These are phyloP conservation scores for Cladophialophora immunda DNA, from an alignment of 2,329 filamentous ascomycete species.

Conservation along the genomic window DNA sequence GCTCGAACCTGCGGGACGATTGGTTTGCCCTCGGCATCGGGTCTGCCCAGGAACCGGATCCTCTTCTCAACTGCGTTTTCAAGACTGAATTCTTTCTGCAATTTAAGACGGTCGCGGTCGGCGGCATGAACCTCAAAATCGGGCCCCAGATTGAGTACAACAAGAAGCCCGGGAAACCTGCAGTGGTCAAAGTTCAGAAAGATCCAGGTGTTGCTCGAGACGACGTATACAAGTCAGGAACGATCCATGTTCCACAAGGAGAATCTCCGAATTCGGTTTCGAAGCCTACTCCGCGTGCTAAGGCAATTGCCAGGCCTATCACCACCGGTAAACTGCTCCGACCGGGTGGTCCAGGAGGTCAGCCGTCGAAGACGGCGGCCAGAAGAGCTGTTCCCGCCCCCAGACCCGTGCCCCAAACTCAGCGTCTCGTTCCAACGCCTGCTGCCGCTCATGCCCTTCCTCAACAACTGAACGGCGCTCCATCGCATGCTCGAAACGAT, in stretches of 20 bases:
- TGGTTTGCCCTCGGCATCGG: conserved; percentile 95
- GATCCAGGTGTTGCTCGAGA: conserved; percentile 76
- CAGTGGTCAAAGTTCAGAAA: conserved; percentile 87
- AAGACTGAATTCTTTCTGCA: conserved; percentile 98
- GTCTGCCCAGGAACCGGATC: conserved; percentile 90
- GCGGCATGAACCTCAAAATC: conserved; percentile 82
- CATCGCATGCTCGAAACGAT: conserved; percentile 63
- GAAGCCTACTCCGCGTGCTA: conserved; percentile 84
- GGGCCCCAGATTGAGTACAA: conserved; percentile 89
- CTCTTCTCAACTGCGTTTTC: conserved; percentile 90
- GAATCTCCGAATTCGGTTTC: conserved; percentile 85
- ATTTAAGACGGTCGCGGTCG: conserved; percentile 79
- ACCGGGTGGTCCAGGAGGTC: conserved; percentile 84
- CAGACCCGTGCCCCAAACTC: conserved; percentile 44
- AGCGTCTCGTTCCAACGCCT: conserved; percentile 35
- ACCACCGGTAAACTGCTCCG: conserved; percentile 92
- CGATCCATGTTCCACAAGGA: conserved; percentile 84
- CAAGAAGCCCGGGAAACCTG: conserved; percentile 95
- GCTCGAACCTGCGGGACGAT: conserved; percentile 85
- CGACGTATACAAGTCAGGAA: conserved; percentile 93
- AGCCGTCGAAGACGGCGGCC: conserved; percentile 69
- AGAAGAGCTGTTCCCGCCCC: conserved; percentile 47
- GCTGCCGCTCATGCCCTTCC: conserved; percentile 54
- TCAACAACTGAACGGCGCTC: conserved; percentile 49
- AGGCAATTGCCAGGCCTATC: conserved; percentile 87